Percentiles rank a stretch among this genome's conserved stretches.
phyloP scores from a whole-genome alignment of 1,284 basidiomycete genomes.

The Sanghuangporus sanghuang region DNA sequence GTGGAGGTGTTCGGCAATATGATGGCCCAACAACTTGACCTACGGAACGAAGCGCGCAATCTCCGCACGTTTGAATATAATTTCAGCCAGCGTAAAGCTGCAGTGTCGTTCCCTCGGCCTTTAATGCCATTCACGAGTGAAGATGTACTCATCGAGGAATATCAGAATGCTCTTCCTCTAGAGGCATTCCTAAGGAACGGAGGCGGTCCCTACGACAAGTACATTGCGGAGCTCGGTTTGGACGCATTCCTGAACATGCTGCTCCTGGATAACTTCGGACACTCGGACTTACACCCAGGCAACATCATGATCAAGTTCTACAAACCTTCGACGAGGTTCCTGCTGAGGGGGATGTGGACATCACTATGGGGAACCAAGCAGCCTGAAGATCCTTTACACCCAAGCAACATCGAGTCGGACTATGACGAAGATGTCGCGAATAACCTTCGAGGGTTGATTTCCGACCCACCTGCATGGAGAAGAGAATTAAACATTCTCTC shows the following conservation, averaged over 20 bases:
- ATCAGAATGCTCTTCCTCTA: conserved; percentile 87
- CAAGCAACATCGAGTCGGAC: conserved; percentile 34
- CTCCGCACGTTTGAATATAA: conserved; percentile 83
- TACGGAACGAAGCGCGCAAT: conserved; percentile 89
- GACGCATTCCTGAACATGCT: conserved; percentile 99
- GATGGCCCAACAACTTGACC: conserved; percentile 95
- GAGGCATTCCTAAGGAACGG: conserved; percentile 87
- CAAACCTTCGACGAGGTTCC: conserved; percentile 61
- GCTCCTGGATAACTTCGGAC: conserved; percentile 96
- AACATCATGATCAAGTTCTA: conserved; percentile 98
- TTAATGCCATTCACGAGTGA: conserved; percentile 74
- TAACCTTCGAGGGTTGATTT: conserved; percentile 51
- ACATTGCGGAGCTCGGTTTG: conserved; percentile 88
- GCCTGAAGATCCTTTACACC: conserved; percentile 32
- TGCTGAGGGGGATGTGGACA: conserved; percentile 51
- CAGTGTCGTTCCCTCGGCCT: conserved; percentile 88
- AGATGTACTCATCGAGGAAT: conserved; percentile 90
- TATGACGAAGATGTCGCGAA: conserved; percentile 58
- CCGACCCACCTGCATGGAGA: conserved; percentile 67
- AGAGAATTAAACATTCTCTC: conserved; percentile 63
- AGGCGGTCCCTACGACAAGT: conserved; percentile 86
- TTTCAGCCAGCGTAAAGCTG: conserved; percentile 74
- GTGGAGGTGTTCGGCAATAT: conserved; percentile 93
- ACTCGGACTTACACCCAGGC: conserved; percentile 91
- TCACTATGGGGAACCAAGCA: conserved; percentile 30